Evolutionary conservation across 345 rosid species (phyloP), one percentile per base, ranked within the genome.

Genomic region (Citropsis articulata): DNA sequence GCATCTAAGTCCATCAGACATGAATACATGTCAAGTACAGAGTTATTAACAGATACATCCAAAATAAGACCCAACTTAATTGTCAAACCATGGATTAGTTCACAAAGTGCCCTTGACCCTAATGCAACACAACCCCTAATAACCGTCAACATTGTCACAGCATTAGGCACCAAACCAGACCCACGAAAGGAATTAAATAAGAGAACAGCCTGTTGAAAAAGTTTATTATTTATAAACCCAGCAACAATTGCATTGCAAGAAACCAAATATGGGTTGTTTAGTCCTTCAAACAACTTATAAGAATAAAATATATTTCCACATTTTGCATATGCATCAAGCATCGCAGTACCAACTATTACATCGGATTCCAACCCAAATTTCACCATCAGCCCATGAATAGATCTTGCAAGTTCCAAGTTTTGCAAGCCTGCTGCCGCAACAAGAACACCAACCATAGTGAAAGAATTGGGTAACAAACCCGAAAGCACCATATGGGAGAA

Each of bases 11-110:
- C 86, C 82, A 65, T 64, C 55, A 81, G 76, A 56, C 70, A 28
- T 0, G 88, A 89, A 73, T 84, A 89, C 87, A 85, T 80, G 71
- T 66, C 82, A 69, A 89, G 84, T 35, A 85, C 57, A 9, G 89
- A 78, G 71, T 84, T 87, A 28, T 73, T 69, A 7, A 89, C 86
- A 28, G 83, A 67, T 50, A 77, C 22, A 66, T 79, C 72, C n/a
- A 59, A 79, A 71, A 19, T 69, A 68, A 78, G 85, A 66, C 86
- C 88, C 40, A 77, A 35, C 84, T 84, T 87, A 80, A 80, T 75
- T 42, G 80, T 69, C 53, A 87, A 69, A 57, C 86, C 77, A 67
- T 85, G 85, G 25, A 79, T 19, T 2, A 81, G 81, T 72, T 84
- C 78, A 81, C 79, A 80, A 22, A 82, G 59, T 55, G 21, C 35